Base-by-base conservation (phyloP, 805 yeast species). In the Limtongia smithiae region DNA sequence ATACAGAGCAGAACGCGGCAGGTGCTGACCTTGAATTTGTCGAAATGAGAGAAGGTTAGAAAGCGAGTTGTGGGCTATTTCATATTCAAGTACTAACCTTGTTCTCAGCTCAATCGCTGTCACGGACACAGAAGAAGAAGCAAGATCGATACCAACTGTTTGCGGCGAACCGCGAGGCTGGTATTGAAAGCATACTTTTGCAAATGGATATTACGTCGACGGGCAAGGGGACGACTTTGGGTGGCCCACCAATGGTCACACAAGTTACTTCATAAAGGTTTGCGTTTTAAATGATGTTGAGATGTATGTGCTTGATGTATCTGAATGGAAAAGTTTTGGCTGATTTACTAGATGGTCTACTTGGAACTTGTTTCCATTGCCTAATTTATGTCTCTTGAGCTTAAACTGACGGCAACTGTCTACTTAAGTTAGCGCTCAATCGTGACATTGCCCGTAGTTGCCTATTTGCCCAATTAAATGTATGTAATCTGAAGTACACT, bases 191-290 rank as follows among this genome's bases (percentile, higher is more conserved):
- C 27, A 71, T 78, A 3, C 66, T 74, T 33, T 71, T 71, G 30
- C 73, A 74, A 17, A 68, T 79, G 51, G 68, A 71, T 28, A 65
- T 74, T 39, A 66, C 71, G 24, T 59, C 69, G 8, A 67, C 73
- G 22, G 85, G 87, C 33, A 79, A 81, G 63, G 96, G 96, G 50
- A 89, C 96, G 30, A 83, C 94, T 11, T 68, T 89, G 57, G 96
- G 96, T 36, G 80, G 83, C 27, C 89, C 88, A 44, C 59, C 56
- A 7, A 33, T 27, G n/a, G 38, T 31, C n/a, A n/a, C n/a, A n/a
- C n/a, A n/a, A n/a, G n/a, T n/a, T n/a, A n/a, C n/a, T n/a, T n/a
- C n/a, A n/a, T n/a, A n/a, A n/a, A n/a, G n/a, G n/a, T n/a, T n/a
- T n/a, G n/a, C n/a, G n/a, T n/a, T n/a, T n/a, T n/a, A n/a, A n/a